Percentiles rank a stretch among this genome's conserved stretches.
Conservation (phyloP, 345 rosid species). For the Lepidium sativum region DNA sequence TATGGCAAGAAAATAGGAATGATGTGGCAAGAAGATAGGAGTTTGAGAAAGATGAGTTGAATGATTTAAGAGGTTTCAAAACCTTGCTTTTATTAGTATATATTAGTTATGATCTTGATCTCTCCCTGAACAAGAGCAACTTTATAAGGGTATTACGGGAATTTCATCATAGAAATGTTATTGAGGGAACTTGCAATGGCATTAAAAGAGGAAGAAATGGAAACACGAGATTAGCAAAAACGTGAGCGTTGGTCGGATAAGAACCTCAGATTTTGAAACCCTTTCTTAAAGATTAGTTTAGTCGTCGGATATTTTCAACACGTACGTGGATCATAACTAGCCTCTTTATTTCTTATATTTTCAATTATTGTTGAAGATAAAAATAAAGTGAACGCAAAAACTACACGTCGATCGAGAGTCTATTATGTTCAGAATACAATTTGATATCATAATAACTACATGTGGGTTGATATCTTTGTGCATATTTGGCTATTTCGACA, state of each 20-base stretch:
- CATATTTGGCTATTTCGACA: slow-evolving; percentile 17
- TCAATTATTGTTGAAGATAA: slow-evolving; percentile 9
- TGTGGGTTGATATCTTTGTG: slow-evolving; percentile 10
- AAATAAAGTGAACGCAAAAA: slow-evolving; percentile 21
- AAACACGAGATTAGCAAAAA: slow-evolving; percentile 22
- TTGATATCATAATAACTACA: slow-evolving; percentile 8
- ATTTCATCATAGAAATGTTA: background rate
- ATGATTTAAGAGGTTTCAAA: too few relatives aligned
- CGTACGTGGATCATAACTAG: slow-evolving; percentile 43
- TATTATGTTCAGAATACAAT: slow-evolving; percentile 9
- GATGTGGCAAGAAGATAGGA: too few relatives aligned
- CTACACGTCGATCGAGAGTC: slow-evolving; percentile 27
- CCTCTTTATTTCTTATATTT: slow-evolving; percentile 30
- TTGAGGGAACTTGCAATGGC: background rate
- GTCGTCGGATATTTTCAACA: slow-evolving; percentile 17
- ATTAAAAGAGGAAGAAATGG: slow-evolving; percentile 18
- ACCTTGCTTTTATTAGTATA: too few relatives aligned
- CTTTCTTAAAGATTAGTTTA: slow-evolving; percentile 24
- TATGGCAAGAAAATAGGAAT: too few relatives aligned
- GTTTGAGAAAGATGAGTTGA: too few relatives aligned
- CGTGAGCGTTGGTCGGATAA: slow-evolving; percentile 37
- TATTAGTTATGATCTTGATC: background rate
- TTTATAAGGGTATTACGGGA: background rate
- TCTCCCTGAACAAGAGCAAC: background rate
- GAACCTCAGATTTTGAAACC: slow-evolving; percentile 38